Evolutionary conservation across 169 alveolate genomes (phyloP).

Genomic region (Plasmodium coatneyi): DNA sequence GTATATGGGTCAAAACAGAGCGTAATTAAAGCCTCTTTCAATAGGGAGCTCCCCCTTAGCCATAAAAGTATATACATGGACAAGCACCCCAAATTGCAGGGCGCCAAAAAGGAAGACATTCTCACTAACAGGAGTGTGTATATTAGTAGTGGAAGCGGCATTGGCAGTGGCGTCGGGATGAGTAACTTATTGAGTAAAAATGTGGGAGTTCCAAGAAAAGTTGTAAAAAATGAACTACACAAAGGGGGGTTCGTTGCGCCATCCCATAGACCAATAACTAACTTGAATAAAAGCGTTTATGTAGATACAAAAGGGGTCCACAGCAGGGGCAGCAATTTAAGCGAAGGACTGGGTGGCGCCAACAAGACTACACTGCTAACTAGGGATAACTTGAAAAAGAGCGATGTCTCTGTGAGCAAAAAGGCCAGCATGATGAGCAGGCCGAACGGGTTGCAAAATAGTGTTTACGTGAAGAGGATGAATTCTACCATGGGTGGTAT

Average conservation of each 20-base stretch:
- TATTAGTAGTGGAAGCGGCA: neutral
- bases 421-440: neutral
- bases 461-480: constrained; percentile 17
- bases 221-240: constrained; percentile 2
- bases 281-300: constrained; percentile 40
- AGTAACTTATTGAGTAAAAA: neutral
- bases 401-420: neutral
- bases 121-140: constrained; percentile 4
- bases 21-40: constrained; percentile 14
- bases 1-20: constrained; percentile 17
- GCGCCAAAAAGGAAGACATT: constrained; percentile 1
- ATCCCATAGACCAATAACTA: neutral
- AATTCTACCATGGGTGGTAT: neutral
- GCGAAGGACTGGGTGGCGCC: neutral
- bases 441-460: constrained; percentile 30
- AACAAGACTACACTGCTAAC: neutral
- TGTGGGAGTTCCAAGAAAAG: neutral
- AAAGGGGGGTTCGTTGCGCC: constrained; percentile 4
- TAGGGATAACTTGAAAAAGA: constrained; percentile 12
- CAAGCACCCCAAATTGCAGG: constrained; percentile 3
- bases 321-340: constrained; percentile 7
- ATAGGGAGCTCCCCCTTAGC: neutral
- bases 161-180: neutral
- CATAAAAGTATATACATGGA: constrained; percentile 23
- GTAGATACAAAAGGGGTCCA: constrained; percentile 11